These are phyloP conservation scores for Leccinum pachyderme DNA, from an alignment of 1,284 basidiomycete genomes.

Conservation along the genomic window DNA sequence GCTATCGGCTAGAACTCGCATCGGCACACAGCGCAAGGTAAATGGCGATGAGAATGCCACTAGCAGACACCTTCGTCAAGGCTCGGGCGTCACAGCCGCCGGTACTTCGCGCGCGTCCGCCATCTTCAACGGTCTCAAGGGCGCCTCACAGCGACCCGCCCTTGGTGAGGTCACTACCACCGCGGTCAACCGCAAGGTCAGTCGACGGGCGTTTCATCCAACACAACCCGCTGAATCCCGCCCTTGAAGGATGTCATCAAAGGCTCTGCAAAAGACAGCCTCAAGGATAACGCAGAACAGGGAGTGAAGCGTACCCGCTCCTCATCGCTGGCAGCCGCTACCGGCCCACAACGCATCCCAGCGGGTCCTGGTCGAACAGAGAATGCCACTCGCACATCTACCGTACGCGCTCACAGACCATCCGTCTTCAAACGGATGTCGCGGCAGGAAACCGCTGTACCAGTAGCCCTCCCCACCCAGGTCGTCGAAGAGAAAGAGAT, in stretches of 20 bases:
- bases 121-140: slow-evolving; percentile 48
- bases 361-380: slow-evolving; percentile 54
- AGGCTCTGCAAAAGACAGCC: slow-evolving; percentile 30
- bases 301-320: slow-evolving; percentile 63
- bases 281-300: slow-evolving; percentile 55
- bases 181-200: slow-evolving; percentile 73
- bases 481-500: slow-evolving; percentile 41
- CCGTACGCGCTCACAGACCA: slow-evolving; percentile 34
- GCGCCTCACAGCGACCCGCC: slow-evolving; percentile 51
- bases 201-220: slow-evolving; percentile 22
- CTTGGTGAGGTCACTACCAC: slow-evolving; percentile 70
- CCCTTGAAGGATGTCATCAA: slow-evolving; percentile 27
- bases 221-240: slow-evolving; percentile 18
- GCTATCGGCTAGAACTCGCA: slow-evolving; percentile 40
- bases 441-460: slow-evolving; percentile 41
- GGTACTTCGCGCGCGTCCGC: slow-evolving; percentile 51
- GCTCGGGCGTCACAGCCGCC: slow-evolving; percentile 44
- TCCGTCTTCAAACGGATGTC: slow-evolving; percentile 42
- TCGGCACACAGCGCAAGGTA: slow-evolving; percentile 55
- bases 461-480: slow-evolving; percentile 36
- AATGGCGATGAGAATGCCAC: slow-evolving; percentile 70
- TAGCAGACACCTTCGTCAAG: slow-evolving; percentile 59
- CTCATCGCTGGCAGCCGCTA: slow-evolving; percentile 55
- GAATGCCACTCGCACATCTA: slow-evolving; percentile 40
- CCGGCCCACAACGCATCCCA: slow-evolving; percentile 62